Conservation (phyloP, 768 basidiomycete genomes). For the Pleurotus djamor region DNA sequence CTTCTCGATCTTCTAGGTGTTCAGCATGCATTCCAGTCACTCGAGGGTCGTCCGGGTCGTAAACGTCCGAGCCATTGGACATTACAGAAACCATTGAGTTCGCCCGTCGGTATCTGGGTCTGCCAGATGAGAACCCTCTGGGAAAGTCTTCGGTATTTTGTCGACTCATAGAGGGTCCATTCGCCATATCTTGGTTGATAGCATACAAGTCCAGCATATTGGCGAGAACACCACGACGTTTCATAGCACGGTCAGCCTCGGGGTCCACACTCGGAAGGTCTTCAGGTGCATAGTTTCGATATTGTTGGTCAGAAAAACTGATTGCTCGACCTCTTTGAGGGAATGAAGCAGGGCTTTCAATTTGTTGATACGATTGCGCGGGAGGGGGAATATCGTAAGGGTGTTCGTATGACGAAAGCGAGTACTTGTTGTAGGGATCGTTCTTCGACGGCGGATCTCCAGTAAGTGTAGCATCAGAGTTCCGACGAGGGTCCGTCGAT, state of each 20-base stretch:
- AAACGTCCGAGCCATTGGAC: constrained; percentile 39
- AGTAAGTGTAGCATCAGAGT: constrained; percentile 35
- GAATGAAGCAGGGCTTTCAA: constrained; percentile 18
- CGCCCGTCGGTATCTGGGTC: constrained; percentile 28
- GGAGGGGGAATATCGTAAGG: constrained; percentile 63
- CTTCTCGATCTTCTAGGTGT: constrained; percentile 56
- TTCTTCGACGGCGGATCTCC: not conserved
- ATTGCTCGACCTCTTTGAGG: constrained; percentile 28
- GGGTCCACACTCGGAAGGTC: constrained; percentile 18
- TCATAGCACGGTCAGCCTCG: constrained; percentile 28
- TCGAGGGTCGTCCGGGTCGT: constrained; percentile 74
- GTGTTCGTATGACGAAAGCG: constrained; percentile 56
- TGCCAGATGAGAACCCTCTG: constrained; percentile 16
- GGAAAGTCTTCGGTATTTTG: constrained; percentile 16
- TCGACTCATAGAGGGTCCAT: constrained; percentile 10
- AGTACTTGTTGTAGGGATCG: constrained; percentile 37
- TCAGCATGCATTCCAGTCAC: constrained; percentile 55
- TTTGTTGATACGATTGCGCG: constrained; percentile 31
- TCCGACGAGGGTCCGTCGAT: constrained; percentile 18
- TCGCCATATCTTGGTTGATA: constrained; percentile 22
- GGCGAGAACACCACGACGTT: constrained; percentile 44
- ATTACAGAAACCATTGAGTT: constrained; percentile 43
- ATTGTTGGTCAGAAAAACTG: constrained; percentile 31
- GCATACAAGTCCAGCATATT: constrained; percentile 54
- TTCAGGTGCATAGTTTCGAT: constrained; percentile 17